Evolutionary conservation across 169 alveolate genomes (phyloP).

Genomic region (Plasmodium adleri): DNA sequence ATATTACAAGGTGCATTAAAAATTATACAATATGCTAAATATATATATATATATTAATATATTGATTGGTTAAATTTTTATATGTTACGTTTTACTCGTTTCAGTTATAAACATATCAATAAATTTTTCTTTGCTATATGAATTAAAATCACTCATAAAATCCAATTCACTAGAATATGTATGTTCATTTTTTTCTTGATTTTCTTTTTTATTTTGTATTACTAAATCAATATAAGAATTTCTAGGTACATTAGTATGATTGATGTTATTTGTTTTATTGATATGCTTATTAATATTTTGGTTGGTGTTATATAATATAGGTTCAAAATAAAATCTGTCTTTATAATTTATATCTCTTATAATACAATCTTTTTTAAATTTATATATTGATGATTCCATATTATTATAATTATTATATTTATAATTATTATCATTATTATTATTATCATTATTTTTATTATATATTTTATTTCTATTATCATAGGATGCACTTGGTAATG

Average conservation of each 20-base stretch:
- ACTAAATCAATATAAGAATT: slow-evolving; percentile 32
- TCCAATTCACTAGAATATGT: slow-evolving; percentile 24
- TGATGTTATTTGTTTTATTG: background rate
- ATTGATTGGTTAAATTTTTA: background rate
- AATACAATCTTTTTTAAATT: slow-evolving; percentile 7
- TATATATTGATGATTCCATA: background rate
- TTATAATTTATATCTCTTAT: background rate
- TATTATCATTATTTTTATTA: background rate
- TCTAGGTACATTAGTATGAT: slow-evolving; percentile 1
- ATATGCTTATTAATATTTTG: background rate
- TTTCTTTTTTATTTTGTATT: slow-evolving; percentile 18
- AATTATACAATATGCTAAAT: background rate
- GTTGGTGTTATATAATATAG: slow-evolving; percentile 9
- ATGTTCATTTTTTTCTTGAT: slow-evolving; percentile 22
- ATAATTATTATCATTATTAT: too few relatives aligned
- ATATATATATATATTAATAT: background rate
- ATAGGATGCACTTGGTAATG: slow-evolving; percentile 52
- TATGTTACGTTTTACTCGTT: slow-evolving; percentile 23
- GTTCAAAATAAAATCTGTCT: slow-evolving; percentile 15
- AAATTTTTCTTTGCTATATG: slow-evolving; percentile 40
- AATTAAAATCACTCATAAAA: slow-evolving; percentile 12
- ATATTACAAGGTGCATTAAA: too few relatives aligned
- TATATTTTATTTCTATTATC: slow-evolving; percentile 8
- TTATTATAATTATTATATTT: slow-evolving; percentile 4
- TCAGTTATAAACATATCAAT: slow-evolving; percentile 60